These are phyloP conservation scores for Claviceps sp. DNA, from an alignment of 2,329 filamentous ascomycete species.

Conservation along the genomic window DNA sequence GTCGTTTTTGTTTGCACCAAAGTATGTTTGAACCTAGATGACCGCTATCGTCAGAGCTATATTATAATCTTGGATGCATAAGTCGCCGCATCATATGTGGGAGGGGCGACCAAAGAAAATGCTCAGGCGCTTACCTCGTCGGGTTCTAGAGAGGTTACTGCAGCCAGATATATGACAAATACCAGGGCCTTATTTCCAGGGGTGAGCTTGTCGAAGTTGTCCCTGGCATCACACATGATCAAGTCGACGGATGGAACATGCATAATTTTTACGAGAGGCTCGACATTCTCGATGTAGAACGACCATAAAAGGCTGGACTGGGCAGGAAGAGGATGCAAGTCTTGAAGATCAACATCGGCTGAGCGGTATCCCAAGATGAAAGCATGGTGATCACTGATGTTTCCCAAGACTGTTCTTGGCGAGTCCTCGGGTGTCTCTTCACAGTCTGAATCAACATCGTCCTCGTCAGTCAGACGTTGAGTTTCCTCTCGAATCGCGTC, in stretches of 20 bases:
- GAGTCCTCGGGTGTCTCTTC: slow-evolving; percentile 41
- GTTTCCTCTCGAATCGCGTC: slow-evolving; percentile 35
- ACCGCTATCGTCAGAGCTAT: background rate
- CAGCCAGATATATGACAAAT: slow-evolving; percentile 48
- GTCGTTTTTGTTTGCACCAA: slow-evolving; percentile 30
- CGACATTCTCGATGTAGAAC: slow-evolving; percentile 59
- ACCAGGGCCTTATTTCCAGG: slow-evolving; percentile 47
- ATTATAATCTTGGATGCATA: background rate
- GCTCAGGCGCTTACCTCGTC: slow-evolving; percentile 33
- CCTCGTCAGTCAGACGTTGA: slow-evolving; percentile 29
- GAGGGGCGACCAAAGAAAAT: background rate
- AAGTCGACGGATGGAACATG: slow-evolving; percentile 55
- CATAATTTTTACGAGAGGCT: slow-evolving; percentile 57
- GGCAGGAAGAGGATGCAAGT: slow-evolving; percentile 50
- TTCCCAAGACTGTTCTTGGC: slow-evolving; percentile 18
- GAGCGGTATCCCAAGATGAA: slow-evolving; percentile 65
- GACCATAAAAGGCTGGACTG: slow-evolving; percentile 58
- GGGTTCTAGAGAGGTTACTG: slow-evolving; percentile 45
- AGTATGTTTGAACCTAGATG: slow-evolving; percentile 21
- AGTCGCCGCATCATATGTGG: background rate
- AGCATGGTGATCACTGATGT: slow-evolving; percentile 45
- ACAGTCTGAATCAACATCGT: slow-evolving; percentile 37
- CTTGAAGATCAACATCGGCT: slow-evolving; percentile 50
- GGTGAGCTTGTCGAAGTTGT: slow-evolving; percentile 43
- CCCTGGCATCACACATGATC: slow-evolving; percentile 46